These are phyloP conservation scores for Zasmidium citrigriseum DNA, from an alignment of 2,329 filamentous ascomycete species.

Conservation along the genomic window DNA sequence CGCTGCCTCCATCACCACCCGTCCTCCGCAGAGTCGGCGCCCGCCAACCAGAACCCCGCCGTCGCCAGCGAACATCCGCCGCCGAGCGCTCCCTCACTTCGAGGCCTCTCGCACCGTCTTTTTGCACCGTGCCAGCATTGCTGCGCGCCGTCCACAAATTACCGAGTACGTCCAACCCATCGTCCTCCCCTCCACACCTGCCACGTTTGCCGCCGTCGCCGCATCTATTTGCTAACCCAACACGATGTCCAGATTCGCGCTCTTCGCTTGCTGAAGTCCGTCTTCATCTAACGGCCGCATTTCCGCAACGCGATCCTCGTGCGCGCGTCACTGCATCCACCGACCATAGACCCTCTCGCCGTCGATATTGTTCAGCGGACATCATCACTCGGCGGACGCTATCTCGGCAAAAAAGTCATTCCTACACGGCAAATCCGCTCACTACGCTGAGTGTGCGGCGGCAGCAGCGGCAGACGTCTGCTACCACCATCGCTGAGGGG, in stretches of 20 bases:
- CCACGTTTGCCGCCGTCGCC: background rate
- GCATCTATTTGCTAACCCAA: background rate
- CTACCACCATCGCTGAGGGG: background rate
- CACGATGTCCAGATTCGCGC: background rate
- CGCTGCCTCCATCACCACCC: background rate
- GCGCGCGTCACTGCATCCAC: background rate
- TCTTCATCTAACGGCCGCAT: background rate
- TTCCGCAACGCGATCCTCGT: background rate
- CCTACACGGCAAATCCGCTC: background rate
- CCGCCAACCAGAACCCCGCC: background rate
- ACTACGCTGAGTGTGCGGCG: background rate
- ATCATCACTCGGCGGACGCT: background rate
- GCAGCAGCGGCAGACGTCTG: conserved; percentile 12
- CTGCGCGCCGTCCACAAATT: background rate
- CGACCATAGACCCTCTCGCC: background rate
- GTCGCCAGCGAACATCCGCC: background rate
- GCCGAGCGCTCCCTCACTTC: background rate
- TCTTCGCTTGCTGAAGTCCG: background rate
- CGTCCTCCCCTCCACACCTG: background rate
- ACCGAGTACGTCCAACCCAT: background rate
- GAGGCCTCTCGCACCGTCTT: background rate
- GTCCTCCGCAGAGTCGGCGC: background rate
- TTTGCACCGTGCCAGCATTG: background rate
- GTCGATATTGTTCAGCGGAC: background rate
- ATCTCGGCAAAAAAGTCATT: background rate